A percentile compares a stretch with the other conserved stretches of the same genome.
phyloP scores from a whole-genome alignment of 2,329 filamentous ascomycete species.

The Claviceps spartinae region DNA sequence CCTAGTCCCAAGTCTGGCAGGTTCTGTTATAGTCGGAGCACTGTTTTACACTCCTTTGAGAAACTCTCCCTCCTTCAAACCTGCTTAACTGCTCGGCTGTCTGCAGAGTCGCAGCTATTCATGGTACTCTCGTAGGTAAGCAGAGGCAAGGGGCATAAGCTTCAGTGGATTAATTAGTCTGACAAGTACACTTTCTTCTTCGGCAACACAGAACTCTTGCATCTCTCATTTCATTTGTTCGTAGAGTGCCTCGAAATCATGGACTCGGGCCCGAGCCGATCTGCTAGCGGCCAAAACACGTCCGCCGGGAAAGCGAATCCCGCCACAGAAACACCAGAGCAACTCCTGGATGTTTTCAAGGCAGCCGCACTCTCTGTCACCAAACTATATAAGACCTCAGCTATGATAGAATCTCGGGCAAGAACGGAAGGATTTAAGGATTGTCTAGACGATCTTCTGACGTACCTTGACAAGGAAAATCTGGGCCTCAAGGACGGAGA shows the following conservation, averaged over 20 bases:
- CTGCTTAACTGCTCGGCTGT: not conserved
- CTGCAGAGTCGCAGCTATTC: constrained; percentile 3
- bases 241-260: not conserved
- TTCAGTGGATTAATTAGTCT: not conserved
- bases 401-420: constrained; percentile 60
- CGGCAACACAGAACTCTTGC: not conserved
- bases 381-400: constrained; percentile 88
- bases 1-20: not conserved
- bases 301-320: constrained; percentile 17
- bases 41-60: too few relatives aligned
- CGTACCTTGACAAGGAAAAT: constrained; percentile 70
- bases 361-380: constrained; percentile 87
- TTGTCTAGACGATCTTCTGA: constrained; percentile 78
- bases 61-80: not conserved
- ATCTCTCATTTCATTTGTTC: not conserved
- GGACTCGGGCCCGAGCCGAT: constrained; percentile 7
- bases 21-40: not conserved
- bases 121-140: not conserved
- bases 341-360: constrained; percentile 80
- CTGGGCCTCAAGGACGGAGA: constrained; percentile 70
- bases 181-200: not conserved
- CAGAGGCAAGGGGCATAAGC: not conserved
- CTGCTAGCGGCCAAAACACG: constrained; percentile 6
- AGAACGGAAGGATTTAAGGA: constrained; percentile 82
- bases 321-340: constrained; percentile 35